Percentiles rank a stretch among this genome's conserved stretches.
Evolutionary conservation across 805 yeast genomes (phyloP).

Genomic region (Starmera caribaea): DNA sequence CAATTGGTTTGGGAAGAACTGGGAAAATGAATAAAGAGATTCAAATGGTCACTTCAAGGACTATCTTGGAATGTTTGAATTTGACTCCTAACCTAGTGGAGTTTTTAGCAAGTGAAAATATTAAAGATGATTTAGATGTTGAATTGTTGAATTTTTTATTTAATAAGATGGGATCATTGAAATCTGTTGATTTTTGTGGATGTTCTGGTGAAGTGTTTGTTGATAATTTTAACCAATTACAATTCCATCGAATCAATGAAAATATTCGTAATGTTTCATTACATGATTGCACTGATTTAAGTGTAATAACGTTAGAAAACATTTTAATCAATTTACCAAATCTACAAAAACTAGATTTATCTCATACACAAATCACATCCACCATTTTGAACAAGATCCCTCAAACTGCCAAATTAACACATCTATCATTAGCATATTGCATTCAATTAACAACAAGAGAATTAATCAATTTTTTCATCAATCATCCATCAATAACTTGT

Average conservation of each 20-base stretch:
- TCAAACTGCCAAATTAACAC: conserved; percentile 52
- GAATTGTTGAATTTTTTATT: conserved; percentile 47
- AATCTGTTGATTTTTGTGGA: conserved; percentile 83
- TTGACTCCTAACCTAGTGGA: conserved; percentile 63
- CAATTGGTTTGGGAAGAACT: conserved; percentile 83
- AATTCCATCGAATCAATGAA: background rate
- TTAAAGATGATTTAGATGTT: conserved; percentile 69
- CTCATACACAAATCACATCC: conserved; percentile 71
- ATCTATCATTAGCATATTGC: conserved; percentile 58
- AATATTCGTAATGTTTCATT: conserved; percentile 42
- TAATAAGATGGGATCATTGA: conserved; percentile 42
- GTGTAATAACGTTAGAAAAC: conserved; percentile 43
- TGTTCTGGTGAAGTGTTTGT: conserved; percentile 61
- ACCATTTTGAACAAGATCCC: conserved; percentile 49
- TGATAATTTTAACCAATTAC: conserved; percentile 39
- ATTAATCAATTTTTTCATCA: conserved; percentile 54
- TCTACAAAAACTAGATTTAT: conserved; percentile 63
- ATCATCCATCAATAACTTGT: conserved; percentile 53
- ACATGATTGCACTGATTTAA: conserved; percentile 80
- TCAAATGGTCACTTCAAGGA: conserved; percentile 75
- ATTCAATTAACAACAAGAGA: conserved; percentile 65
- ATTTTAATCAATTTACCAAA: conserved; percentile 47
- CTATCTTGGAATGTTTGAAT: conserved; percentile 53
- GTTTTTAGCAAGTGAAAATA: conserved; percentile 76
- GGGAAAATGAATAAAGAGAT: conserved; percentile 85